Evolutionary conservation across 345 rosid species (phyloP), one percentile per base, ranked within the genome.

Genomic region (Camelina hispida): DNA sequence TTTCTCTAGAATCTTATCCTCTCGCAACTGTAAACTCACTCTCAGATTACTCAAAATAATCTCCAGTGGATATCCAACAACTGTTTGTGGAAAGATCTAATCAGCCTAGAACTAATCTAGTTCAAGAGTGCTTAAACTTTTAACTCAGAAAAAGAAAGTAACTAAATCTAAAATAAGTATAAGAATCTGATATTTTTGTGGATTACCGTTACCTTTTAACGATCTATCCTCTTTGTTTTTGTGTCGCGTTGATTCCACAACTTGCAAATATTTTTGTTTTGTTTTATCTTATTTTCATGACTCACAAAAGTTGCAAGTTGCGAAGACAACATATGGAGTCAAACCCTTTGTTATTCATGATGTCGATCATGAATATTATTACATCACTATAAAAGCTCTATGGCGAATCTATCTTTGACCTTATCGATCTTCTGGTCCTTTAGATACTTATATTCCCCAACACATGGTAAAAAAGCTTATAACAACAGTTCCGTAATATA

Each of bases 371-470:
- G 79, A 69, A 76, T 69, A 62, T 76, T 69, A 55, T 68, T 34
- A 69, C 52, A 69, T 54, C 75, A 59, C 48, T 69, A 35, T 44
- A 62, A 23, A 23, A 23, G 25, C 25, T 23, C 25, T 28, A 28
- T 4, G 4, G 3, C 34, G 71, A 76, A 69, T 62, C 71, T 8
- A 46, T 54, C 40, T 54, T 44, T 69, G 65, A 62, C 70, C 70
- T 76, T 62, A 54, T 44, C 22, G 59, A 51, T 61, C 57, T 18
- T 42, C 20, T 76, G 75, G 71, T 76, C 75, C 80, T 40, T 38
- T 6, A 40, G 10, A 67, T 66, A 53, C 68, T 62, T 69, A 53
- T 76, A 62, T 76, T 69, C 80, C 52, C 65, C 71, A 53, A 38
- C 30, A 44, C 51, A 43, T 28, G 44, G 32, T 28, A 23, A 58